Percentiles rank a stretch among this genome's conserved stretches.
Evolutionary conservation across 306 rosid genomes (phyloP).

Genomic region (Cicer pinnatifidum): DNA sequence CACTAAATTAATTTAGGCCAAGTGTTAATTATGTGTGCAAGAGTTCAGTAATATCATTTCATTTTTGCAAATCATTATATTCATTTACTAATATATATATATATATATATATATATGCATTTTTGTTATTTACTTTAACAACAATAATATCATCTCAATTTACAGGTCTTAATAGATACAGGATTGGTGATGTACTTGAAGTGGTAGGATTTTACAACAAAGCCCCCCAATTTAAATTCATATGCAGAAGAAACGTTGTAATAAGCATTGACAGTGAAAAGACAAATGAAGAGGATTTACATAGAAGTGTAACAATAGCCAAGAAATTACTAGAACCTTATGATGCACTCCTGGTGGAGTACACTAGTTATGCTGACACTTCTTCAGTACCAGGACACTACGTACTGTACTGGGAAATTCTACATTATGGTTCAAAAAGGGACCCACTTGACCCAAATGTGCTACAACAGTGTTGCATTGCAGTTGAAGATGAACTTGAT

Average conservation of each 20-base stretch:
- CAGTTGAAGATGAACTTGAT: conserved; percentile 80
- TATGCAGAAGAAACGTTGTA: conserved; percentile 81
- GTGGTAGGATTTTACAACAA: conserved; percentile 77
- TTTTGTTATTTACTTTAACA: neutral
- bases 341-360: conserved; percentile 71
- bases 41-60: neutral
- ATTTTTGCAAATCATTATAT: neutral
- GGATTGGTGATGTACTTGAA: conserved; percentile 84
- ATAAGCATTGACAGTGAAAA: conserved; percentile 87
- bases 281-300: conserved; percentile 82
- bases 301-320: conserved; percentile 65
- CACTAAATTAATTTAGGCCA: too few species aligned
- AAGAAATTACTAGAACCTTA: conserved; percentile 68
- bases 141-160: neutral
- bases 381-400: conserved; percentile 79
- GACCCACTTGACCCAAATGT: conserved; percentile 47
- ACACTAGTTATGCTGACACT: conserved; percentile 81
- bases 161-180: conserved; percentile 75
- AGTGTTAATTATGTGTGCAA: too few species aligned
- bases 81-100: neutral
- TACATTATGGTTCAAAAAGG: conserved; percentile 42
- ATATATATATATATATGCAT: neutral
- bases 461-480: conserved; percentile 78
- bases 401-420: conserved; percentile 84
- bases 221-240: conserved; percentile 85